Evolutionary conservation across 208 protist genomes (phyloP), one percentile per base, ranked within the genome.

Genomic region (Naegleria fowleri): DNA sequence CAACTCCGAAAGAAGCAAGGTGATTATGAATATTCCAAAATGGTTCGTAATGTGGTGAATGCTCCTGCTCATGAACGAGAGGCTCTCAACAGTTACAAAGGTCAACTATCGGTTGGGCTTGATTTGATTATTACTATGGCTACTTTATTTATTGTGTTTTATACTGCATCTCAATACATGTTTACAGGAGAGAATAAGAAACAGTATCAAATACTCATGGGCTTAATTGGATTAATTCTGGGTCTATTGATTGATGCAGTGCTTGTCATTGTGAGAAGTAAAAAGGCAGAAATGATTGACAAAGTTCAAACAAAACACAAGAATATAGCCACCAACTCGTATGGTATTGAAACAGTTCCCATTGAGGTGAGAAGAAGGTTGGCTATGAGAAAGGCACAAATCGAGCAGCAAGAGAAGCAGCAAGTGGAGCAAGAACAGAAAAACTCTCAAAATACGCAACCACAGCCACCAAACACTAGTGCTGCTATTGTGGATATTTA

Each of bases 141-240:
- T 25, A 89, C 86, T 16, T 75, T 89, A 13, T 89, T 89, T 67
- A 3, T 89, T 38, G 9, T 67, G 4, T 89, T 89, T 40, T 89
- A 75, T 67, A 55, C 6, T 13, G 15, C 22, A n/a, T 33, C 85
- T 9, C 33, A 29, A 58, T 86, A 51, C n/a, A 58, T 39, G 11
- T 51, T 58, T 51, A 13, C 15, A 13, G 85, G 85, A 19, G 39
- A 40, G 9, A 33, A 88, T 15, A 58, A 88, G 6, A 51, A 9
- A 58, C 25, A 29, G 19, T 29, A 58, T 29, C 85, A 58, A 40
- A 15, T 88, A 29, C 19, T 88, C 9, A 22, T 33, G 5, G 85
- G 85, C 13, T 36, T 88, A 6, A 38, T 88, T n/a, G 85, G 85
- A 38, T 13, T 58, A 7, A 39, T 88, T 15, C 1, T 88, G 3